Evolutionary conservation across 805 yeast genomes (phyloP).

Genomic region (Komagataella pastoris): DNA sequence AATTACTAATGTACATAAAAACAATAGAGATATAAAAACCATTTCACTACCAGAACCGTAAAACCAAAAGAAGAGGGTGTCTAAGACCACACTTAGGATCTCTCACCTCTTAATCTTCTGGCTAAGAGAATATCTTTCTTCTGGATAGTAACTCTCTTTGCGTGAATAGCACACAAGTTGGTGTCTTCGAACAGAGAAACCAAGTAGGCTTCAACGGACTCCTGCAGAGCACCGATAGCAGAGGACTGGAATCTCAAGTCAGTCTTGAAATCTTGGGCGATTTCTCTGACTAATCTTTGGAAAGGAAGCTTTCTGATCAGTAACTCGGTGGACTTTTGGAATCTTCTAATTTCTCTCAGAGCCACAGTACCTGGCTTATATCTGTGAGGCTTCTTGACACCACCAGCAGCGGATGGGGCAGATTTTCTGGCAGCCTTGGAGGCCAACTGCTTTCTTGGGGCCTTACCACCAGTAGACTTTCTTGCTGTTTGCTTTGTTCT

Average conservation of each 20-base stretch:
- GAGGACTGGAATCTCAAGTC: constrained; percentile 94
- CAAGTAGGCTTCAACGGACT: constrained; percentile 96
- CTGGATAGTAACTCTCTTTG: constrained; percentile 97
- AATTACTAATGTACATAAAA: background rate
- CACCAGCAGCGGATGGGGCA: constrained; percentile 74
- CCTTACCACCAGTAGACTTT: constrained; percentile 93
- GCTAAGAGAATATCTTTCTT: constrained; percentile 98
- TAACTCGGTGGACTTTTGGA: constrained; percentile 91
- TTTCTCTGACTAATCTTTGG: constrained; percentile 94
- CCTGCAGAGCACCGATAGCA: constrained; percentile 96
- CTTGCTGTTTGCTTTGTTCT: constrained; percentile 92
- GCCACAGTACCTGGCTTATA: constrained; percentile 97
- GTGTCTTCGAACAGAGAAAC: constrained; percentile 96
- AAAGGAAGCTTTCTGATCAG: constrained; percentile 94
- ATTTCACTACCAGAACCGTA: background rate
- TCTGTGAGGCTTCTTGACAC: constrained; percentile 93
- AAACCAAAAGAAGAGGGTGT: background rate
- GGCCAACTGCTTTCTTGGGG: constrained; percentile 89
- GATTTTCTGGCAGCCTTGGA: constrained; percentile 91
- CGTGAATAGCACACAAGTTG: constrained; percentile 96
- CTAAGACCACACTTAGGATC: constrained; percentile 38
- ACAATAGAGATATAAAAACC: background rate
- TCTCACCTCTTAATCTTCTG: constrained; percentile 95
- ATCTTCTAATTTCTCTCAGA: constrained; percentile 92
- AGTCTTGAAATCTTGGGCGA: constrained; percentile 88